phyloP scores from a whole-genome alignment of 768 basidiomycete genomes.

The Gymnopilus dilepis region DNA sequence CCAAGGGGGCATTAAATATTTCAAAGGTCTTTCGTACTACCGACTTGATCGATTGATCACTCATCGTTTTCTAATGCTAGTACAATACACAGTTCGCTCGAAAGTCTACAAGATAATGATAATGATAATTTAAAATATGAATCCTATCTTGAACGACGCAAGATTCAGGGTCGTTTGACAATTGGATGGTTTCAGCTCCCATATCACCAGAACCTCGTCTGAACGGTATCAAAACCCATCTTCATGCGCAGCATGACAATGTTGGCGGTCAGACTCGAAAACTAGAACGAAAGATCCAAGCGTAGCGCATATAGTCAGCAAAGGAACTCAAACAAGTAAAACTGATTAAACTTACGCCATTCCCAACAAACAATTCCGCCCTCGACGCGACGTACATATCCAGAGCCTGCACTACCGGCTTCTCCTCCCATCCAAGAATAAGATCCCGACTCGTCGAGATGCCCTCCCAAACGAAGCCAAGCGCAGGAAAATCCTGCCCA shows the following conservation, averaged over 20 bases:
- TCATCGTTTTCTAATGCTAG: no score
- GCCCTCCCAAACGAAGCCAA: slow-evolving; percentile 43
- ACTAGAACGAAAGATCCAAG: slow-evolving; percentile 25
- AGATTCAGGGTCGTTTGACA: no score
- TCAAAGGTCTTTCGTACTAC: no score
- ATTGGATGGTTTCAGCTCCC: no score
- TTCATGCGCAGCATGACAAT: slow-evolving; percentile 40
- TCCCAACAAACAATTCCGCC: slow-evolving; percentile 71
- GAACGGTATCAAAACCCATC: slow-evolving; percentile 31
- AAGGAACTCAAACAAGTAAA: background rate
- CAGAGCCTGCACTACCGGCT: slow-evolving; percentile 59
- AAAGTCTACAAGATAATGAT: no score
- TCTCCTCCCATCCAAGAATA: slow-evolving; percentile 55
- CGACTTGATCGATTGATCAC: no score
- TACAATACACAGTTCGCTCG: no score
- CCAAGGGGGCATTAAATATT: no score
- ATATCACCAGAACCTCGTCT: slow-evolving; percentile 40
- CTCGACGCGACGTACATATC: slow-evolving; percentile 73
- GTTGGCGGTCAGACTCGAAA: slow-evolving; percentile 44
- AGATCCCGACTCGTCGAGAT: slow-evolving; percentile 63
- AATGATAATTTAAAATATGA: no score
- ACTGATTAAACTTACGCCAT: slow-evolving; percentile 57
- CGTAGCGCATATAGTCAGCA: background rate
- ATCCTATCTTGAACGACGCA: no score
- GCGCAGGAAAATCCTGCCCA: slow-evolving; percentile 26